Evolutionary conservation across 345 rosid species (phyloP).

Genomic region (Iberis pinnata): DNA sequence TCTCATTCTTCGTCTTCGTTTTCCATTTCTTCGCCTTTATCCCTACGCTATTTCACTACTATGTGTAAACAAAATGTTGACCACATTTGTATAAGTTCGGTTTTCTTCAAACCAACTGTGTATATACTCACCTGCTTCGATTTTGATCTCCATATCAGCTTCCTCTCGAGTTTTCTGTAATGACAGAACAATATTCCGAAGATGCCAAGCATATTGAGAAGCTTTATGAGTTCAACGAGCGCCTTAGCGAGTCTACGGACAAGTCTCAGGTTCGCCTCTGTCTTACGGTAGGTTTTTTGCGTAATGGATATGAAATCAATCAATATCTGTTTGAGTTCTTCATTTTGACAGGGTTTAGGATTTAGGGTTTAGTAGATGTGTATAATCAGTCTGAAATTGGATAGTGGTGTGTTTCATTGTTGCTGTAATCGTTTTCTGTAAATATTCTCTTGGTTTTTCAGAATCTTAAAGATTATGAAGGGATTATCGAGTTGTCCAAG

Average conservation of each 20-base stretch:
- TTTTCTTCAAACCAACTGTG: too few species aligned
- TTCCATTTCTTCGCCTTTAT: too few species aligned
- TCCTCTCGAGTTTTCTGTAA: slow-evolving; percentile 34
- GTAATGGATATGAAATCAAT: slow-evolving; percentile 19
- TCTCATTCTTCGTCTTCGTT: too few species aligned
- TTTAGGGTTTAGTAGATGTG: too few species aligned
- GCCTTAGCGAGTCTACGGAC: slow-evolving; percentile 88
- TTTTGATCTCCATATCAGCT: slow-evolving; percentile 33
- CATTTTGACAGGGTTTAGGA: too few species aligned
- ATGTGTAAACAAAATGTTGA: too few species aligned
- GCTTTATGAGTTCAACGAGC: slow-evolving; percentile 95
- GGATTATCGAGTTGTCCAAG: slow-evolving; percentile 60
- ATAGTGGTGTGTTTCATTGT: too few species aligned
- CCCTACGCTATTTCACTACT: too few species aligned
- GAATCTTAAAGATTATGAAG: slow-evolving; percentile 76
- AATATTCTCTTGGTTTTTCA: slow-evolving; percentile 29
- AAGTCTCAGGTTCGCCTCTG: slow-evolving; percentile 63
- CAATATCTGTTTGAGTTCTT: too few species aligned
- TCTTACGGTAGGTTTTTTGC: not conserved
- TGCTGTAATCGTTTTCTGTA: too few species aligned
- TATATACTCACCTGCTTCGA: slow-evolving; percentile 20
- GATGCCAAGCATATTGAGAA: slow-evolving; percentile 78
- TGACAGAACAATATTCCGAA: slow-evolving; percentile 54
- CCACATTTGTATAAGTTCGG: too few species aligned
- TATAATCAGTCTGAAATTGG: too few species aligned